Base-by-base conservation (phyloP, 768 basidiomycete genomes). In the Amanita pseudoporphyria region DNA sequence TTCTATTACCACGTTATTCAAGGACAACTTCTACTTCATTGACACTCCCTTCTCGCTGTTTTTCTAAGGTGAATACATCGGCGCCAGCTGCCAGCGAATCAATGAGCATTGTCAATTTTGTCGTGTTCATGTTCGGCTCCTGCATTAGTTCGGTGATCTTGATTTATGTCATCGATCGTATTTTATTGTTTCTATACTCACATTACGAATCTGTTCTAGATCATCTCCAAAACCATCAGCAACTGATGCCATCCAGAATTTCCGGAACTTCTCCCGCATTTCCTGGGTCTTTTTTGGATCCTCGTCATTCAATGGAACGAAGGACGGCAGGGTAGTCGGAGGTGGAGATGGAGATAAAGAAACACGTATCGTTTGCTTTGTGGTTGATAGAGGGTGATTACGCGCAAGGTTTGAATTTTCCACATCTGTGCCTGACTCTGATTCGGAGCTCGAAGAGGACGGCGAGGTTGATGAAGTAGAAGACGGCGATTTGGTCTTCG, bases 221-320 rank as follows among this genome's bases (percentile, higher is more conserved):
- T 92, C 90, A 40, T 85, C 82, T 54, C 77, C 78, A 65, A 92
- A 93, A 9, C 79, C 87, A 60, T 90, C 86, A 1, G 81, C 85
- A 6, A 91, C 74, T 0, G 83, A 79, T 2, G 78, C 67, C 87
- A 92, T 89, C 89, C 89, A 92, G 59, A 92, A 91, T 62, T 82
- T 82, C 49, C 82, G 70, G 62, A 92, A 92, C 38, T 71, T 77
- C 30, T 78, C 78, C 58, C 79, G 82, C 59, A 90, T 61, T 6
- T 62, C 60, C 38, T 73, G 66, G 52, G 89, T 83, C 26, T 69
- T 63, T 40, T 71, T 63, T 12, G 60, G 56, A 5, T 64, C 59
- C 28, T 69, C 64, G 19, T 59, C 45, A 14, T 55, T 54, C 14
- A 64, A 54, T 3, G 78, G 69, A 10, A 84, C 58, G 57, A 88